Conservation (phyloP, 805 yeast species). For the Pichia scutulata region DNA sequence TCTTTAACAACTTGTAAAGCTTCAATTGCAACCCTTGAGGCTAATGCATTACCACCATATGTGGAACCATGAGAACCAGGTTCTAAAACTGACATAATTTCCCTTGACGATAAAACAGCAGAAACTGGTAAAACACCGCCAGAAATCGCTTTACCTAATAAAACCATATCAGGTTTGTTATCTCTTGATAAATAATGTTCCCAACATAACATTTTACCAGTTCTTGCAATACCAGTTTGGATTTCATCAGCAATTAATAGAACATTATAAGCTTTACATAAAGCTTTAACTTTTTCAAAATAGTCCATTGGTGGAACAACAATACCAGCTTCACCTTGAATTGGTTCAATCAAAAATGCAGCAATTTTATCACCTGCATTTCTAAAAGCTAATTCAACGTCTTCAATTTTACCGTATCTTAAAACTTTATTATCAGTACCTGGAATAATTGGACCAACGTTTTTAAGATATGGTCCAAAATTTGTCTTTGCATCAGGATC, state of each 20-base stretch:
- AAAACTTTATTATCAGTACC: slow-evolving; percentile 55
- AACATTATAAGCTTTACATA: slow-evolving; percentile 79
- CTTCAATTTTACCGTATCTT: slow-evolving; percentile 82
- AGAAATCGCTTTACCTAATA: slow-evolving; percentile 89
- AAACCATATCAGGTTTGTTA: slow-evolving; percentile 82
- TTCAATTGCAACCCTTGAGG: slow-evolving; percentile 87
- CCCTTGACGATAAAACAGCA: slow-evolving; percentile 83
- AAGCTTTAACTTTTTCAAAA: slow-evolving; percentile 58
- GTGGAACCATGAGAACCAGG: slow-evolving; percentile 98
- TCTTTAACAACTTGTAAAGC: slow-evolving; percentile 86
- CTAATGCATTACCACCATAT: slow-evolving; percentile 95
- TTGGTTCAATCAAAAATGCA: slow-evolving; percentile 88
- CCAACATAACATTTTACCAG: slow-evolving; percentile 87
- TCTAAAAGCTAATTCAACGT: slow-evolving; percentile 72
- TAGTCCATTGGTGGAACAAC: slow-evolving; percentile 87
- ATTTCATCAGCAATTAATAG: slow-evolving; percentile 92
- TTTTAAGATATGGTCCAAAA: slow-evolving; percentile 83
- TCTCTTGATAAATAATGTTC: slow-evolving; percentile 50
- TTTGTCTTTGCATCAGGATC: slow-evolving; percentile 79
- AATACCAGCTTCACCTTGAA: slow-evolving; percentile 98
- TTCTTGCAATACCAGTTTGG: slow-evolving; percentile 96
- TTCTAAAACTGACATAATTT: slow-evolving; percentile 79
- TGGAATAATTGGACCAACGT: slow-evolving; percentile 80
- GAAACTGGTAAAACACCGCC: slow-evolving; percentile 94
- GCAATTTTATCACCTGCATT: slow-evolving; percentile 85